Evolutionary conservation across 805 yeast genomes (phyloP), one percentile per base, ranked within the genome.

Genomic region (Pichia californica): DNA sequence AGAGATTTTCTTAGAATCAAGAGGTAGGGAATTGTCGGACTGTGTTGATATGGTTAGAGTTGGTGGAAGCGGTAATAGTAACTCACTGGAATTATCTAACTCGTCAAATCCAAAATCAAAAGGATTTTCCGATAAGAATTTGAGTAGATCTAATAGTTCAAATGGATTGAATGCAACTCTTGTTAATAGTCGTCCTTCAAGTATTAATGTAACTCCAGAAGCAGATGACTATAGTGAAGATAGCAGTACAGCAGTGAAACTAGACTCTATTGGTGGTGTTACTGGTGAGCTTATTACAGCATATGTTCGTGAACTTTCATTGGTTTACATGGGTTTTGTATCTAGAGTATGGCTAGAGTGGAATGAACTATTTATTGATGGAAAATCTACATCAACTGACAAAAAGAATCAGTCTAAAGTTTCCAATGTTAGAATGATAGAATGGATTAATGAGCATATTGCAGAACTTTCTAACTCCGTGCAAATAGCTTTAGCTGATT

Each of bases 381-480:
- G n/a, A 21, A 16, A 20, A 13, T n/a, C 10, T 23, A 31, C 9
- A 6, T 11, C 11, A 14, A 25, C 5, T 4, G 30, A 20, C 19
- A n/a, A 1, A 19, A 32, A 32, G n/a, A 13, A 26, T 2, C 19
- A 27, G 4, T 3, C 20, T 7, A 23, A 14, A 9, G 29, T 31
- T 2, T 39, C 38, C 10, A 58, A 56, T 31, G 41, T 54, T 2
- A 54, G 52, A 26, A 66, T 88, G 15, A 81, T 87, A n/a, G 78
- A 80, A 48, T 88, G 96, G 95, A 75, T 83, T 28, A 75, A 76
- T 44, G 72, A 72, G 11, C 83, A 81, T 58, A 74, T 85, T 27
- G 74, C 76, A 32, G 67, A 68, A 38, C 82, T 83, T 50, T 77
- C 79, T 26, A 64, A 67, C 15, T 62, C 79, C 7, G 74, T 88